Evolutionary conservation across 148 eudicot genomes (phyloP).

Genomic region (Limonium bicolor): DNA sequence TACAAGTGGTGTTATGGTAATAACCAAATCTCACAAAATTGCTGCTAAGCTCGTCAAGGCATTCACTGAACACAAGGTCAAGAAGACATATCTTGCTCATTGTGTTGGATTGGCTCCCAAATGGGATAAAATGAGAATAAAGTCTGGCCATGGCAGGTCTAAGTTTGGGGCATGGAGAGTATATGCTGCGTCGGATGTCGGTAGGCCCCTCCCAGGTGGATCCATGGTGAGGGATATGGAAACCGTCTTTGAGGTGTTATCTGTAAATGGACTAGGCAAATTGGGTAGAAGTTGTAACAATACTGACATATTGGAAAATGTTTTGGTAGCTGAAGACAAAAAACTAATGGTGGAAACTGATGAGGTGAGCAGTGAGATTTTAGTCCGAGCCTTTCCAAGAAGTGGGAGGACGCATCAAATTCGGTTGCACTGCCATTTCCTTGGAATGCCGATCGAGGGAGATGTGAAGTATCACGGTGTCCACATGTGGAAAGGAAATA

Average conservation of each 20-base stretch:
- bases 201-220: conserved; percentile 68
- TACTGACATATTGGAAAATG: conserved; percentile 13
- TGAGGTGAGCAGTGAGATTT: conserved; percentile 35
- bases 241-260: conserved; percentile 55
- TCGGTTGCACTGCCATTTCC: conserved; percentile 90
- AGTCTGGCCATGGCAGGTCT: conserved; percentile 92
- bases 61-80: conserved; percentile 75
- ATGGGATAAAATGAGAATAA: conserved; percentile 46
- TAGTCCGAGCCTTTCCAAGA: conserved; percentile 70
- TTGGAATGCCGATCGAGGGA: conserved; percentile 77
- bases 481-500: conserved; percentile 60
- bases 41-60: conserved; percentile 89
- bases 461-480: conserved; percentile 93
- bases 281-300: conserved; percentile 11
- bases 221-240: conserved; percentile 77
- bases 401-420: conserved; percentile 98
- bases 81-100: conserved; percentile 63
- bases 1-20: conserved; percentile 76
- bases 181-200: conserved; percentile 70
- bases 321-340: conserved; percentile 42
- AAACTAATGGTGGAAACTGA: conserved; percentile 23
- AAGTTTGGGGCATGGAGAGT: conserved; percentile 96
- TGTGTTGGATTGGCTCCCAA: conserved; percentile 54
- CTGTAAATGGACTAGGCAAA: conserved; percentile 30
- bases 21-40: conserved; percentile 81